Evolutionary conservation across 1,139 yeast genomes (phyloP).

Genomic region (Candida glucosophila): DNA sequence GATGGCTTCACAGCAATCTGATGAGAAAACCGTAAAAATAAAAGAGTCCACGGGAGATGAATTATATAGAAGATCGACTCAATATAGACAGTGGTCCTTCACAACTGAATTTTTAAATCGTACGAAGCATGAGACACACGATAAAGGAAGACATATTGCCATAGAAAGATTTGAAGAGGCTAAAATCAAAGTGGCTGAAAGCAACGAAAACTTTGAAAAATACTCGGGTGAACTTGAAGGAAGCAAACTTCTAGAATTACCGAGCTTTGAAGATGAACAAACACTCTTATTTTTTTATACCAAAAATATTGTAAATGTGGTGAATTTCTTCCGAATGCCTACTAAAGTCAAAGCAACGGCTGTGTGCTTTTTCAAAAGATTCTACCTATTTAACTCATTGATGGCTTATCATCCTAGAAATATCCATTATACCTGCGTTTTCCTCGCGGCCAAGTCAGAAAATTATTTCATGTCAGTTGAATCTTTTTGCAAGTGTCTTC

Average conservation of each 20-base stretch:
- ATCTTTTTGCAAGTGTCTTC: constrained; percentile 64
- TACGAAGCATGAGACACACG: constrained; percentile 41
- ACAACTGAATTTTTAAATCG: constrained; percentile 46
- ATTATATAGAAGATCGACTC: constrained; percentile 77
- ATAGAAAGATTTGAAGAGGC: constrained; percentile 24
- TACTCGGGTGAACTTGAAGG: constrained; percentile 27
- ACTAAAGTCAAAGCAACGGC: constrained; percentile 69
- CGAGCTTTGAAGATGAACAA: constrained; percentile 62
- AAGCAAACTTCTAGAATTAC: constrained; percentile 29
- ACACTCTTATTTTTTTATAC: constrained; percentile 62
- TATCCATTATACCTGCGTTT: constrained; percentile 75
- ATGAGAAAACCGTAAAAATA: constrained; percentile 5
- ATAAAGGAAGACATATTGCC: constrained; percentile 39
- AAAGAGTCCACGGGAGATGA: constrained; percentile 60
- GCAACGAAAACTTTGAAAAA: constrained; percentile 18
- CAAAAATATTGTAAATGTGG: constrained; percentile 54
- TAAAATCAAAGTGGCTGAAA: constrained; percentile 18
- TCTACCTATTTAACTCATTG: constrained; percentile 69
- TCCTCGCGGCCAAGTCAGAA: constrained; percentile 88
- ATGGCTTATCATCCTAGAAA: constrained; percentile 85
- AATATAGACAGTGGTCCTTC: constrained; percentile 80
- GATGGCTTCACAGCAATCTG: constrained; percentile 1
- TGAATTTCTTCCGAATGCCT: constrained; percentile 37
- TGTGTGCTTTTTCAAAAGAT: constrained; percentile 69
- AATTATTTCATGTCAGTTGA: constrained; percentile 82